phyloP scores from a whole-genome alignment of 2,329 filamentous ascomycete genomes.

The Chrysoporthe austroafricana region DNA sequence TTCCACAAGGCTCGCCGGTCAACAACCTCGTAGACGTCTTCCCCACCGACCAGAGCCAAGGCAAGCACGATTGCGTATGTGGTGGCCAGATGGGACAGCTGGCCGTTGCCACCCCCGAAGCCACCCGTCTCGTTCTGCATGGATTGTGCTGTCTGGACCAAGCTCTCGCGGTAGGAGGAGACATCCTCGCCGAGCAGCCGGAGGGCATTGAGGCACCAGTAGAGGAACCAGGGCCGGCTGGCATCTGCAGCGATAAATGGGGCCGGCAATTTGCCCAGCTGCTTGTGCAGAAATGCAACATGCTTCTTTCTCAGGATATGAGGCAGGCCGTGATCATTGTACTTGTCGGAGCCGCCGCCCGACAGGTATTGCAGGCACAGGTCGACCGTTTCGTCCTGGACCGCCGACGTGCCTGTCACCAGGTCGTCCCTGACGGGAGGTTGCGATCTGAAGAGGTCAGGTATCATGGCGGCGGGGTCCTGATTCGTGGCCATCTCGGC shows the following conservation, averaged over 20 bases:
- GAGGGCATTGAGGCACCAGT: constrained; percentile 84
- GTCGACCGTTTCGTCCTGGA: constrained; percentile 71
- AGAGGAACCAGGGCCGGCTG: constrained; percentile 89
- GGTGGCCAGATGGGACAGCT: constrained; percentile 84
- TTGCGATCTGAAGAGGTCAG: constrained; percentile 59
- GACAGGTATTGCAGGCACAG: constrained; percentile 71
- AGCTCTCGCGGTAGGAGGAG: constrained; percentile 66
- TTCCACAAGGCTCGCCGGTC: constrained; percentile 87
- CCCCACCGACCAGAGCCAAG: constrained; percentile 76
- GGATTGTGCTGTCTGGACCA: constrained; percentile 74
- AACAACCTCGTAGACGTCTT: constrained; percentile 73
- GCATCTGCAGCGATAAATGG: constrained; percentile 79
- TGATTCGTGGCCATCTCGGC: constrained; percentile 4
- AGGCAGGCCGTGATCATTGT: constrained; percentile 76
- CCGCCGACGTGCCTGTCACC: constrained; percentile 66
- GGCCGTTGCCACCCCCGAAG: constrained; percentile 92
- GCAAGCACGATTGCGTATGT: constrained; percentile 85
- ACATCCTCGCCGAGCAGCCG: constrained; percentile 77
- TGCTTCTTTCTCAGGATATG: constrained; percentile 68
- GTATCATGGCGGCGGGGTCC: constrained; percentile 43
- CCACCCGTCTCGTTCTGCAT: constrained; percentile 85
- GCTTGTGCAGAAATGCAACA: constrained; percentile 64
- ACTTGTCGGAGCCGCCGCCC: constrained; percentile 52
- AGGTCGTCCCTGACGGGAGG: constrained; percentile 70
- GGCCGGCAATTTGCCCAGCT: constrained; percentile 65